A percentile compares a stretch with the other conserved stretches of the same genome.
phyloP scores from a whole-genome alignment of 2,329 filamentous ascomycete species.

The Leptosphaerulina australis region DNA sequence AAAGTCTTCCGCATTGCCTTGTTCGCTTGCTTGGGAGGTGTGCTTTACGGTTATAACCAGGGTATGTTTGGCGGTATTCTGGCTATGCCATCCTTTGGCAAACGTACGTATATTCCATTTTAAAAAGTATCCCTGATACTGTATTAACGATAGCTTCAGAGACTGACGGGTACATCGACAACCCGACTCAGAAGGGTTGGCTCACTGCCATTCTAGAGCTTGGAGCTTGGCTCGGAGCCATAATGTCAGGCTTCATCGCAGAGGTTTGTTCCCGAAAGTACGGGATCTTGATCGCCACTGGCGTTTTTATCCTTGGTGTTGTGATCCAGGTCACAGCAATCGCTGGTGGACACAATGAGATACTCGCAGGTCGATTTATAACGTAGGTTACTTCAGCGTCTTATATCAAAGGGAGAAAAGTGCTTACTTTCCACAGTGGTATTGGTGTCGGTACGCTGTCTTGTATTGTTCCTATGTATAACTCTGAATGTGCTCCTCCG shows the following conservation, averaged over 20 bases:
- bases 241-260: conserved; percentile 73
- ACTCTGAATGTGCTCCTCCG: conserved; percentile 57
- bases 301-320: conserved; percentile 73
- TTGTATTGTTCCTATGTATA: conserved; percentile 67
- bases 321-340: conserved; percentile 70
- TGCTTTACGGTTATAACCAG: conserved; percentile 74
- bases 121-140: no score
- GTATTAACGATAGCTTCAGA: conserved; percentile 33
- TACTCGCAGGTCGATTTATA: conserved; percentile 74
- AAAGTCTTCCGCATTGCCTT: conserved; percentile 62
- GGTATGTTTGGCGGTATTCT: conserved; percentile 76
- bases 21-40: conserved; percentile 60
- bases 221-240: conserved; percentile 75
- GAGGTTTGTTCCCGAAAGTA: conserved; percentile 73
- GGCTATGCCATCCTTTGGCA: conserved; percentile 56
- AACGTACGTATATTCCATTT: conserved; percentile 34
- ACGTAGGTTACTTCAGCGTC: conserved; percentile 51
- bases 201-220: conserved; percentile 71
- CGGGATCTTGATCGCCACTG: conserved; percentile 68
- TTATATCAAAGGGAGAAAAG: conserved; percentile 17
- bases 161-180: conserved; percentile 50
- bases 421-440: conserved; percentile 42
- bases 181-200: conserved; percentile 55
- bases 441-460: conserved; percentile 72
- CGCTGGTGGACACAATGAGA: conserved; percentile 61